Conservation (phyloP, 768 basidiomycete species). For the Psilocybe azurescens region DNA sequence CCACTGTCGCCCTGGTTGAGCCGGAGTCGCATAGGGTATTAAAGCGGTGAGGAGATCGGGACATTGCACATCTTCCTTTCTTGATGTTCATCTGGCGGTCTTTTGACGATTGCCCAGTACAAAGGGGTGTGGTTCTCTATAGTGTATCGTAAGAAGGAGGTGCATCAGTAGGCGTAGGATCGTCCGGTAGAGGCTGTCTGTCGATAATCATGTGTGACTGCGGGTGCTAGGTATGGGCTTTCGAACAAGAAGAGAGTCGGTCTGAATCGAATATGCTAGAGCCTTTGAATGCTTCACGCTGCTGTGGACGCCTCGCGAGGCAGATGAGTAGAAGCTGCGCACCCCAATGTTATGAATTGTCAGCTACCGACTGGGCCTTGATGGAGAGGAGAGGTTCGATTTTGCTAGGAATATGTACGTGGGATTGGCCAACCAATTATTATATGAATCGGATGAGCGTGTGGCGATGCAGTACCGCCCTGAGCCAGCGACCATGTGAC, state of each 20-base stretch:
- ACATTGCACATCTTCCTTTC: conserved; percentile 34
- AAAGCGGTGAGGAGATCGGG: conserved; percentile 54
- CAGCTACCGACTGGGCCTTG: not conserved
- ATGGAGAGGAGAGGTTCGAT: not conserved
- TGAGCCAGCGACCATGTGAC: conserved; percentile 1
- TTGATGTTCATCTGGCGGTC: conserved; percentile 41
- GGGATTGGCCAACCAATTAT: not conserved
- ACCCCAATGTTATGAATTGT: not conserved
- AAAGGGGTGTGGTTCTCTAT: too few species aligned
- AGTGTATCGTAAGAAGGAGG: too few species aligned
- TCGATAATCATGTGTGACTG: conserved; percentile 28
- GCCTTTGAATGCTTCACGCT: not conserved
- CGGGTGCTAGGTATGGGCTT: not conserved
- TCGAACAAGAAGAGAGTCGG: not conserved
- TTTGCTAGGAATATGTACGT: not conserved
- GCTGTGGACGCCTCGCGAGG: conserved; percentile 2
- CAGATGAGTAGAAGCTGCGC: not conserved
- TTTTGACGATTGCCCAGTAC: conserved; percentile 78
- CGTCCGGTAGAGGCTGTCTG: conserved; percentile 42
- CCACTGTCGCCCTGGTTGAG: conserved; percentile 45
- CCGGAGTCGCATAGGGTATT: conserved; percentile 54
- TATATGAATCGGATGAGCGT: not conserved
- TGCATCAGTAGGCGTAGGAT: conserved; percentile 41
- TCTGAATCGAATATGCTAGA: not conserved
- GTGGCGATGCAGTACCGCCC: conserved; percentile 3